These are phyloP conservation scores for Penicillium arizonense DNA, from an alignment of 495 filamentous ascomycete genomes.

Conservation along the genomic window DNA sequence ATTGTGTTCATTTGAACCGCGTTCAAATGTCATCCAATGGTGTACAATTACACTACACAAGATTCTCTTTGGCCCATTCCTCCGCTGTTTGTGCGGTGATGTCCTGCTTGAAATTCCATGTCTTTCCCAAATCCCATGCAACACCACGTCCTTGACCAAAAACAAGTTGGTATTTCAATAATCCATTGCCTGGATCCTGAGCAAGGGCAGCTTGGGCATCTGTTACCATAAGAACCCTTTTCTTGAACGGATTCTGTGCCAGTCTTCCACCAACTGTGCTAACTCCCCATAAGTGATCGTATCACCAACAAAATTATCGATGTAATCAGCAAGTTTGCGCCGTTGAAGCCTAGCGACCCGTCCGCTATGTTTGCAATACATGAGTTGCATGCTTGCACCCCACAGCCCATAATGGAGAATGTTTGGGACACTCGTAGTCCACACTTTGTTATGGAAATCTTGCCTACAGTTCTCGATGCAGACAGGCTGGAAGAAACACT, in stretches of 20 bases:
- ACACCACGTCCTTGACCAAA: conserved; percentile 60
- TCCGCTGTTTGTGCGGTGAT: conserved; percentile 40
- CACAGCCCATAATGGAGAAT: not conserved
- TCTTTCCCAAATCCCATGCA: conserved; percentile 52
- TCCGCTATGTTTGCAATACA: conserved; percentile 11
- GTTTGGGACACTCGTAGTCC: conserved; percentile 5
- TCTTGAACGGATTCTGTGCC: conserved; percentile 36
- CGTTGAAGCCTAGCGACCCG: conserved; percentile 4
- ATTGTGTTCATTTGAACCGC: too few species aligned
- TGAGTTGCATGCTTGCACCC: conserved; percentile 9
- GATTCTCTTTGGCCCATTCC: conserved; percentile 31
- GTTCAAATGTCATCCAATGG: too few species aligned
- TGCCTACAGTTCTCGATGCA: conserved; percentile 4
- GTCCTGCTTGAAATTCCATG: conserved; percentile 45
- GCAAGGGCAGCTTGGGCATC: conserved; percentile 37
- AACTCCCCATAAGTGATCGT: conserved; percentile 54
- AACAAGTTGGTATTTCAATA: conserved; percentile 58
- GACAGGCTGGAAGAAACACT: not conserved
- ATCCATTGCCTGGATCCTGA: conserved; percentile 43
- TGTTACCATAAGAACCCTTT: conserved; percentile 44
- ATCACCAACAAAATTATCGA: conserved; percentile 43
- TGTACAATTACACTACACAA: not conserved
- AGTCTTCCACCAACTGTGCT: conserved; percentile 46
- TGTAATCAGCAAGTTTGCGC: conserved; percentile 7
- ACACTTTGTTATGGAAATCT: conserved; percentile 14